phyloP scores from a whole-genome alignment of 2,329 filamentous ascomycete genomes.

The Neofusicoccum kwambonambiense region DNA sequence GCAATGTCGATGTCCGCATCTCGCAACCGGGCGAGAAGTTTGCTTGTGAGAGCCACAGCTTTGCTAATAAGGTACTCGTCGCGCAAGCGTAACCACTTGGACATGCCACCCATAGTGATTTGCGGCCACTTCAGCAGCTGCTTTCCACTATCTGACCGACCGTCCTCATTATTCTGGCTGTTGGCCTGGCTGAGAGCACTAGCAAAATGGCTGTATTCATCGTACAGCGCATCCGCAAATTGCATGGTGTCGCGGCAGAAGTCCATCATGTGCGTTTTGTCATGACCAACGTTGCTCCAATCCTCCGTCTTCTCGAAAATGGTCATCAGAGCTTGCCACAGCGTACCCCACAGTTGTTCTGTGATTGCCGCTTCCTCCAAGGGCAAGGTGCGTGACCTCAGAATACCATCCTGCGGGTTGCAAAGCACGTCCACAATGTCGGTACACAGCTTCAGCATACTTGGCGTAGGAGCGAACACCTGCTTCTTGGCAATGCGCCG shows the following conservation, averaged over 20 bases:
- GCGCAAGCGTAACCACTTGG: conserved; percentile 85
- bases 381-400: conserved; percentile 60
- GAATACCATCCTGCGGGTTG: conserved; percentile 60
- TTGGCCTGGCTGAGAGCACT: conserved; percentile 59
- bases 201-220: conserved; percentile 79
- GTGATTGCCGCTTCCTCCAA: conserved; percentile 64
- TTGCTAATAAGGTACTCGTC: conserved; percentile 83
- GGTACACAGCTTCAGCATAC: conserved; percentile 60
- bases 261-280: conserved; percentile 79
- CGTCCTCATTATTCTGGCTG: conserved; percentile 30
- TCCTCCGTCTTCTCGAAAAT: conserved; percentile 80
- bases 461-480: conserved; percentile 59
- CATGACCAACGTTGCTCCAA: conserved; percentile 72
- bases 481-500: conserved; percentile 56
- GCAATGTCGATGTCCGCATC: conserved; percentile 73
- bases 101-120: conserved; percentile 65
- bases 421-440: conserved; percentile 65
- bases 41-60: conserved; percentile 77
- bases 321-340: conserved; percentile 78
- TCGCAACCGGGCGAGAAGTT: conserved; percentile 78
- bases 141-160: conserved; percentile 41
- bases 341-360: conserved; percentile 75
- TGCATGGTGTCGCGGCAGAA: conserved; percentile 96
- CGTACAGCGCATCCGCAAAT: conserved; percentile 80
- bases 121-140: conserved; percentile 65